phyloP scores from a whole-genome alignment of 768 basidiomycete species.

The Trametes cubensis region DNA sequence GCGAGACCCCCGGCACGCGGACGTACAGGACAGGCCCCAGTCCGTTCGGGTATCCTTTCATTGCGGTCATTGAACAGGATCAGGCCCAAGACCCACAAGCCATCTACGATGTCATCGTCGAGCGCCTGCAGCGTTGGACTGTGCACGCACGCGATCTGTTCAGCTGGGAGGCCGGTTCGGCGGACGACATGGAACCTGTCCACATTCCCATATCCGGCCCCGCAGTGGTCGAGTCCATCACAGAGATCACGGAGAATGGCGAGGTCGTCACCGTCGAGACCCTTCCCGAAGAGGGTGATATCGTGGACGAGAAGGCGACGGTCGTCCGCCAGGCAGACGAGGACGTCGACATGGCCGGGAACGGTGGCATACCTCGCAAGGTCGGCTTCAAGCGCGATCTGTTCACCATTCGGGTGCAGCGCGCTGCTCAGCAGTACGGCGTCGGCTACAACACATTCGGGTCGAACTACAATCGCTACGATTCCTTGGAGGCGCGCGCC shows the following conservation, averaged over 20 bases:
- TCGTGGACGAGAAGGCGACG: slow-evolving; percentile 61
- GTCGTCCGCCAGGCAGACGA: slow-evolving; percentile 49
- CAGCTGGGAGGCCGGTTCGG: slow-evolving; percentile 57
- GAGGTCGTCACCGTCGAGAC: slow-evolving; percentile 58
- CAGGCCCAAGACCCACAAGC: slow-evolving; percentile 54
- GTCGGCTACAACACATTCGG: slow-evolving; percentile 44
- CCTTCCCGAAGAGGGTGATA: slow-evolving; percentile 60
- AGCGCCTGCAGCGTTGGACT: slow-evolving; percentile 75
- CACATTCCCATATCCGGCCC: slow-evolving; percentile 51
- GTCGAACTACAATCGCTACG: slow-evolving; percentile 44
- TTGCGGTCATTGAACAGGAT: slow-evolving; percentile 60
- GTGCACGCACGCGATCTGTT: slow-evolving; percentile 61
- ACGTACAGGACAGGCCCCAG: slow-evolving; percentile 34
- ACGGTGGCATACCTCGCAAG: slow-evolving; percentile 32
- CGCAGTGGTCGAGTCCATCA: slow-evolving; percentile 54
- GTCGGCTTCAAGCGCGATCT: slow-evolving; percentile 65
- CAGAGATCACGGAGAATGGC: slow-evolving; percentile 75
- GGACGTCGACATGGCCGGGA: slow-evolving; percentile 30
- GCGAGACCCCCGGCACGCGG: slow-evolving; percentile 45
- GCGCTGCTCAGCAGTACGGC: slow-evolving; percentile 59
- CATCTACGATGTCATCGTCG: slow-evolving; percentile 71
- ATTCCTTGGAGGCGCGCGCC: slow-evolving; percentile 58
- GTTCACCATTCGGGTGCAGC: slow-evolving; percentile 61
- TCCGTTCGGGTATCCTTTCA: slow-evolving; percentile 73
- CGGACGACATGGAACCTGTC: slow-evolving; percentile 43